phyloP scores from a whole-genome alignment of 2,329 filamentous ascomycete species.

The Chalaropsis ovoidea region DNA sequence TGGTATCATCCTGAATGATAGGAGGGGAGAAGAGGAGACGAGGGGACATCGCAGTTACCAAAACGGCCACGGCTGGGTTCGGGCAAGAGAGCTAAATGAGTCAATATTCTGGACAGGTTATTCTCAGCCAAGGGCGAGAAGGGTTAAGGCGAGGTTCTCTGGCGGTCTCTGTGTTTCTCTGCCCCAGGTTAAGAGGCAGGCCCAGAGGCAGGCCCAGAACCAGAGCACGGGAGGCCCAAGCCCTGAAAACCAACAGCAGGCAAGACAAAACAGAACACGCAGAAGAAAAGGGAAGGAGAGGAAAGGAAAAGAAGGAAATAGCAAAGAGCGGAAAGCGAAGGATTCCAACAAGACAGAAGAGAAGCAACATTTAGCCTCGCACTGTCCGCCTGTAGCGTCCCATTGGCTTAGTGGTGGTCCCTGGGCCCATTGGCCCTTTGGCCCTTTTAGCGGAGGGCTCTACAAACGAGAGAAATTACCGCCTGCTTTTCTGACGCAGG shows the following conservation, averaged over 20 bases:
- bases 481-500: not conserved
- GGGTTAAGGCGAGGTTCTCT: too few relatives aligned
- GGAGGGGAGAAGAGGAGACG: not conserved
- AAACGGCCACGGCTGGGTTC: not conserved
- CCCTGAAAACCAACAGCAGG: too few relatives aligned
- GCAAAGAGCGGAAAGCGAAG: not conserved
- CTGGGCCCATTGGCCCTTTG: not conserved
- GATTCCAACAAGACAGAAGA: not conserved
- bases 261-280: not conserved
- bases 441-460: slow-evolving; percentile 7
- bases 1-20: not conserved
- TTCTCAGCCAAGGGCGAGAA: not conserved
- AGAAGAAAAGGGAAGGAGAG: not conserved
- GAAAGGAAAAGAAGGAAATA: not conserved
- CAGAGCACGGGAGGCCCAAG: too few relatives aligned
- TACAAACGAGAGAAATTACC: not conserved
- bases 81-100: not conserved
- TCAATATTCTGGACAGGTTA: not conserved
- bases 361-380: slow-evolving; percentile 4
- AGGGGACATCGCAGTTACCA: not conserved
- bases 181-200: too few relatives aligned
- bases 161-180: too few relatives aligned
- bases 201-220: too few relatives aligned
- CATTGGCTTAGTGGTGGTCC: slow-evolving; percentile 1
- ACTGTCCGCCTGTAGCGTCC: slow-evolving; percentile 8